These are phyloP conservation scores for Scheffersomyces coipomensis DNA, from an alignment of 805 yeast species.

Conservation along the genomic window DNA sequence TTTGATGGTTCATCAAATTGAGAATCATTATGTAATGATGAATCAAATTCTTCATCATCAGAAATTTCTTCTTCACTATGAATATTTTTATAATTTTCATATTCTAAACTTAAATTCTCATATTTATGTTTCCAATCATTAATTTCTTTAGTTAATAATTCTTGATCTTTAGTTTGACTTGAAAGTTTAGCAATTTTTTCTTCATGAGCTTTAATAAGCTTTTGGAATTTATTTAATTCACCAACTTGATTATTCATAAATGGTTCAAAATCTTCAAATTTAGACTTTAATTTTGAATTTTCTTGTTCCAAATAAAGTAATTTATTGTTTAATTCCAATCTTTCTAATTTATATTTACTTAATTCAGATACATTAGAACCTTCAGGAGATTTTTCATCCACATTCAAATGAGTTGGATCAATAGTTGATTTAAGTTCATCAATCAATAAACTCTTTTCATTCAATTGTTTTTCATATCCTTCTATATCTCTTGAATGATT, in stretches of 20 bases:
- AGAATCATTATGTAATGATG: constrained; percentile 1
- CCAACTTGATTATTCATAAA: constrained; percentile 52
- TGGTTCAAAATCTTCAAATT: constrained; percentile 47
- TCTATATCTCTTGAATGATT: constrained; percentile 6
- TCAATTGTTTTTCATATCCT: constrained; percentile 13
- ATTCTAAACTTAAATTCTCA: constrained; percentile 44
- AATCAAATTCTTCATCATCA: constrained; percentile 18
- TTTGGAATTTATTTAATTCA: constrained; percentile 52
- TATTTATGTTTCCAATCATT: constrained; percentile 47
- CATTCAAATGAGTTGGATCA: constrained; percentile 23
- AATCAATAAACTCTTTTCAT: constrained; percentile 30
- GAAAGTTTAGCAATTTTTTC: constrained; percentile 41
- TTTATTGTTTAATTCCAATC: constrained; percentile 43
- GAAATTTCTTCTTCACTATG: constrained; percentile 30
- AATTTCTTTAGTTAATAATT: constrained; percentile 43
- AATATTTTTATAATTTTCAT: constrained; percentile 36
- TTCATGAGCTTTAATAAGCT: constrained; percentile 53
- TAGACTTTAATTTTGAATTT: constrained; percentile 39
- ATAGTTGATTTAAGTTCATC: constrained; percentile 27
- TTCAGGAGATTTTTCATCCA: constrained; percentile 11
- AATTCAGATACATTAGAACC: constrained; percentile 26
- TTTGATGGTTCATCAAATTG: constrained; percentile 12
- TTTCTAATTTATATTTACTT: constrained; percentile 40
- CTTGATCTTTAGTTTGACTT: constrained; percentile 41
- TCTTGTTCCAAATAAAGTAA: constrained; percentile 46